These are phyloP conservation scores for Penicillium verhagenii DNA, from an alignment of 495 filamentous ascomycete genomes.

Conservation along the genomic window DNA sequence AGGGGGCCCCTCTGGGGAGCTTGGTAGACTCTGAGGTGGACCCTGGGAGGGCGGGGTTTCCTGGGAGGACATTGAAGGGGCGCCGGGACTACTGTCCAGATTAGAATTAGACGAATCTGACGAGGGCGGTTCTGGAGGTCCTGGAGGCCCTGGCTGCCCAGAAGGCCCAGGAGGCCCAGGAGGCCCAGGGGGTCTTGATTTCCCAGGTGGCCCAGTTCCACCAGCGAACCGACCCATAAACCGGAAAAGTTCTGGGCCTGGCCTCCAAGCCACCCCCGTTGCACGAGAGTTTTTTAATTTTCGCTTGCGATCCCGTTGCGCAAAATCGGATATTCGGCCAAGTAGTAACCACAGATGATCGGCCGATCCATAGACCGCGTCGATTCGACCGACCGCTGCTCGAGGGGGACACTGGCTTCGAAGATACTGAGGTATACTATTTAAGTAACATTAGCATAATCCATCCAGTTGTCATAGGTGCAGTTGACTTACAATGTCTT, in stretches of 20 bases:
- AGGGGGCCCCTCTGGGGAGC: conserved; percentile 23
- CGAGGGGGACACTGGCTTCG: conserved; percentile 87
- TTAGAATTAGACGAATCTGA: conserved; percentile 16
- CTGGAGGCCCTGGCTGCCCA: conserved; percentile 9
- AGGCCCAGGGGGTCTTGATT: conserved; percentile 22
- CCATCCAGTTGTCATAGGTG: not conserved
- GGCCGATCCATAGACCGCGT: conserved; percentile 80
- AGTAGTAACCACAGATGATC: conserved; percentile 84
- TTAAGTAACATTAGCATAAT: conserved; percentile 9
- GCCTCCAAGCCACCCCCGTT: conserved; percentile 58
- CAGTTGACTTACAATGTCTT: conserved; percentile 67
- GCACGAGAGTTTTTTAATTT: conserved; percentile 59
- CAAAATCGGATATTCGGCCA: conserved; percentile 79
- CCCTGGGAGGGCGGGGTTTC: conserved; percentile 10
- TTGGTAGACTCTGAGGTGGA: not conserved
- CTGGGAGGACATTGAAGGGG: conserved; percentile 5
- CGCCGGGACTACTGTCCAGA: conserved; percentile 6
- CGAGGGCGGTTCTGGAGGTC: conserved; percentile 12
- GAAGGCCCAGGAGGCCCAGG: conserved; percentile 29
- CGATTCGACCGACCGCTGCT: conserved; percentile 71
- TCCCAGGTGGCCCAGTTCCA: conserved; percentile 24
- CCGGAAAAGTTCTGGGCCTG: conserved; percentile 48
- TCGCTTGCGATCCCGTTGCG: conserved; percentile 70
- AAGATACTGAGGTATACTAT: conserved; percentile 71
- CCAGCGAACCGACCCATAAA: conserved; percentile 43